Evolutionary conservation across 495 filamentous ascomycete species (phyloP).

Genomic region (Xylaria scruposa): DNA sequence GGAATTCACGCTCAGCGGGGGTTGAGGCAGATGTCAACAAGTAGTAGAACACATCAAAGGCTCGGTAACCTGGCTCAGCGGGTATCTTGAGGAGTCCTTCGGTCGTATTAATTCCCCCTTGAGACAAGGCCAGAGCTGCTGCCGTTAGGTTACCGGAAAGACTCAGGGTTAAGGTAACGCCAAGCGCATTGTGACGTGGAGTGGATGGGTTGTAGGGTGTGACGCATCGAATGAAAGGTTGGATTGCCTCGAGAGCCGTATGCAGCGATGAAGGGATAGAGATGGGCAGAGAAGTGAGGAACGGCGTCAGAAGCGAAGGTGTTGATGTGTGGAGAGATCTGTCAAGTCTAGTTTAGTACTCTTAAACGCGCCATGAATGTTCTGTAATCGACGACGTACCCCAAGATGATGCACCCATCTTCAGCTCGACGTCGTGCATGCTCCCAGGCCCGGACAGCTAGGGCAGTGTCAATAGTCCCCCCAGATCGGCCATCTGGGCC

Average conservation of each 20-base stretch:
- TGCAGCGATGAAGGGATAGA: slow-evolving; percentile 74
- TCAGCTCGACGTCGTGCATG: slow-evolving; percentile 94
- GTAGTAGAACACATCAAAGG: slow-evolving; percentile 99
- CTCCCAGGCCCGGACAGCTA: slow-evolving; percentile 91
- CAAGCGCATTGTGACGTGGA: slow-evolving; percentile 80
- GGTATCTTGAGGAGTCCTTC: slow-evolving; percentile 85
- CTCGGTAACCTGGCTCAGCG: slow-evolving; percentile 78
- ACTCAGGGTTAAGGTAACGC: slow-evolving; percentile 79
- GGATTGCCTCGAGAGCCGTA: slow-evolving; percentile 76
- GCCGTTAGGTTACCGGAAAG: slow-evolving; percentile 79
- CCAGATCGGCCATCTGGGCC: slow-evolving; percentile 70
- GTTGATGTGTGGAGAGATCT: slow-evolving; percentile 89
- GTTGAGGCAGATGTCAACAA: slow-evolving; percentile 89
- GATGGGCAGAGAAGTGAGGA: slow-evolving; percentile 80
- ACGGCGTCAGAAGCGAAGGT: slow-evolving; percentile 82
- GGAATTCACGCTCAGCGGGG: slow-evolving; percentile 86
- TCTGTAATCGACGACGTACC: slow-evolving; percentile 56
- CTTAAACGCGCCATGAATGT: slow-evolving; percentile 29
- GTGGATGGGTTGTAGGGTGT: slow-evolving; percentile 89
- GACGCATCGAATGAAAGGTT: slow-evolving; percentile 84
- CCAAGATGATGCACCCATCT: slow-evolving; percentile 90
- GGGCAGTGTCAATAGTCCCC: slow-evolving; percentile 78
- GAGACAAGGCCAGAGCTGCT: slow-evolving; percentile 78
- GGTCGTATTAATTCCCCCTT: slow-evolving; percentile 84
- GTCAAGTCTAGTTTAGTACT: slow-evolving; percentile 30